Percentiles rank a stretch among this genome's conserved stretches.
phyloP scores from a whole-genome alignment of 1,284 basidiomycete genomes.

The Athelia sp. region DNA sequence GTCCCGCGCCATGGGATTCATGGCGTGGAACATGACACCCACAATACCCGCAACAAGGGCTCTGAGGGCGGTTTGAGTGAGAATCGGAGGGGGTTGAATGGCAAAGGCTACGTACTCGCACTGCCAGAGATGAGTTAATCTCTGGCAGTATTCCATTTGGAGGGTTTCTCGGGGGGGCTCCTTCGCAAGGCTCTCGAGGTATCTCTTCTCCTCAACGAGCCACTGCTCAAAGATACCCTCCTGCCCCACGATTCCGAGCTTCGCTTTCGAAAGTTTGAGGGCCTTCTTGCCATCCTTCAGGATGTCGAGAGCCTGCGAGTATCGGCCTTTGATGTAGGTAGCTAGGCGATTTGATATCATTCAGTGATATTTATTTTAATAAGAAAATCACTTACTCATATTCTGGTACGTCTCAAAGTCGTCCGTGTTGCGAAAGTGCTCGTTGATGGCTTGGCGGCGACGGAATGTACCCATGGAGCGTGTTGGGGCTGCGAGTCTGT shows the following conservation, averaged over 20 bases:
- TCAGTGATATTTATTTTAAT: too few species aligned
- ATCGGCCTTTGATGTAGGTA: conserved; percentile 5
- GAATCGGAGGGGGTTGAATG: too few species aligned
- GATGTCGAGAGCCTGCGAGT: conserved; percentile 8
- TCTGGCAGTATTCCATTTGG: conserved; percentile 22
- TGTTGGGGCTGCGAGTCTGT: conserved; percentile 8
- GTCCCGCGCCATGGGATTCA: neutral
- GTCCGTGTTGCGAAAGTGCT: conserved; percentile 12
- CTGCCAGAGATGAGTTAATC: conserved; percentile 11
- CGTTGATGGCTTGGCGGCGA: conserved; percentile 10
- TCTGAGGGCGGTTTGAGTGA: neutral
- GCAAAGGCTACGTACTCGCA: conserved; percentile 1
- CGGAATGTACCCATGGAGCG: conserved; percentile 10
- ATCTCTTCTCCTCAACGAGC: conserved; percentile 16
- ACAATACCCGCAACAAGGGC: neutral
- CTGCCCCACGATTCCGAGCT: neutral
- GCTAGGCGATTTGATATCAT: conserved; percentile 3
- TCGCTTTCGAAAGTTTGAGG: neutral
- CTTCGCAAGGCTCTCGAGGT: conserved; percentile 13
- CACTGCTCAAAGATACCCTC: conserved; percentile 5
- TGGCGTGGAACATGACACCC: neutral
- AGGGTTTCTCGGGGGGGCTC: conserved; percentile 19
- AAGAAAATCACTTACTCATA: conserved; percentile 6
- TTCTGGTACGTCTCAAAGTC: conserved; percentile 13
- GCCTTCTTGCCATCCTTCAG: neutral